Evolutionary conservation across 2,329 filamentous ascomycete species (phyloP), one percentile per base, ranked within the genome.

Genomic region (Sclerotinia nivalis): DNA sequence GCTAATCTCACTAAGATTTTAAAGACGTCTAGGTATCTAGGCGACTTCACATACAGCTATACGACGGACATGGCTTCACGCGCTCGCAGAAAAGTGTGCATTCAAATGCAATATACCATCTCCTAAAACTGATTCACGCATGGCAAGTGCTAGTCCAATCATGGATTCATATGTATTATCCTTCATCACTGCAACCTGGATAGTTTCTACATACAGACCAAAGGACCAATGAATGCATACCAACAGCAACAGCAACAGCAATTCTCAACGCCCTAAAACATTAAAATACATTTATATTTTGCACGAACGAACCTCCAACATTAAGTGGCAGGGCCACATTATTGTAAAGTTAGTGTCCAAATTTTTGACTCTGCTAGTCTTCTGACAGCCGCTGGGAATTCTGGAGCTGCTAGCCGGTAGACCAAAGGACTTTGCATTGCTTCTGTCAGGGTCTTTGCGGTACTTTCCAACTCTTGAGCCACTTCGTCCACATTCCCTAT

Each of bases 181-280:
- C 13, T 64, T 37, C 28, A n/a, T 50, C 31, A 25, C 49, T 31
- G 31, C 22, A 25, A 64, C n/a, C 31, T 64, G 50, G n/a, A 52
- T 40, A 40, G 45, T 52, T 52, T 22, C 60, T 40, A 52, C 31
- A n/a, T 56, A 34, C 60, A 50, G n/a, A 50, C 31, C 47, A 64
- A 52, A 40, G 7, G 22, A 25, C 13, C 8, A 18, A 40, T 40
- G 31, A 40, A 40, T 34, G 12, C 47, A 50, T 18, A 50, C 28
- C 22, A 43, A 59, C 20, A 37, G 13, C 22, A 50, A 40, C 28
- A 47, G 18, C 31, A 64, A 52, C 15, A 28, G 34, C 31, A 28
- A 52, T 52, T 8, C 47, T 4, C 31, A 64, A 40, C 31, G 47
- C 9, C 22, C 2, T 40, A 52, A 52, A 40, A 34, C 8, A 52